A percentile compares a stretch with the other conserved stretches of the same genome.
Evolutionary conservation across 495 filamentous ascomycete genomes (phyloP).

Genomic region (Trichocladium antarcticum): DNA sequence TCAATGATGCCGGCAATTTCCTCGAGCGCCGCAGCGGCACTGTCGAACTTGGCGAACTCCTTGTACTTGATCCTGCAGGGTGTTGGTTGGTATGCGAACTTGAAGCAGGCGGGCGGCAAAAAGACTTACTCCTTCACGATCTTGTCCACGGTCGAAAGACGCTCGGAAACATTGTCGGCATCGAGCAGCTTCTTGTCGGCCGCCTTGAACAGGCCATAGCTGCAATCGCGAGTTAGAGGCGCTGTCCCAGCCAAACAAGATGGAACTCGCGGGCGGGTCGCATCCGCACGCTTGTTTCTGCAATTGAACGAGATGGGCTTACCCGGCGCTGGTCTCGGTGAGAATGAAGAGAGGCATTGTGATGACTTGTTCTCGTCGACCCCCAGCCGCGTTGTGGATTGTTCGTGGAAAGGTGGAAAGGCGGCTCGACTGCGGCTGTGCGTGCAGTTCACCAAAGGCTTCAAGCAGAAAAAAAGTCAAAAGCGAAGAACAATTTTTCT

Average conservation of each 20-base stretch:
- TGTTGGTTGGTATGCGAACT: slow-evolving; percentile 10
- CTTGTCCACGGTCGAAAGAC: slow-evolving; percentile 71
- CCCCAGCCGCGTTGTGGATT: slow-evolving; percentile 20
- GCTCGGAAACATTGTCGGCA: slow-evolving; percentile 60
- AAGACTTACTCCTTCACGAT: slow-evolving; percentile 75
- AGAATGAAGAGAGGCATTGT: slow-evolving; percentile 71
- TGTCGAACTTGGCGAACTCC: slow-evolving; percentile 94
- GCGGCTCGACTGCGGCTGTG: slow-evolving; percentile 23
- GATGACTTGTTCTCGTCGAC: slow-evolving; percentile 8
- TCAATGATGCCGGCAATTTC: slow-evolving; percentile 81
- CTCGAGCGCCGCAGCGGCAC: slow-evolving; percentile 71
- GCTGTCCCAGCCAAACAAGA: neutral
- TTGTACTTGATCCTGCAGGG: slow-evolving; percentile 74
- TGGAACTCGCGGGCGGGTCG: neutral
- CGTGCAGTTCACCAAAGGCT: slow-evolving; percentile 18
- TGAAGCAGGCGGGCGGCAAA: neutral
- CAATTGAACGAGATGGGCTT: slow-evolving; percentile 23
- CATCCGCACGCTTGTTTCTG: neutral
- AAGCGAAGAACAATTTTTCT: slow-evolving; percentile 26
- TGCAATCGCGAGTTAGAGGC: slow-evolving; percentile 16
- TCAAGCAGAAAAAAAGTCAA: slow-evolving; percentile 23
- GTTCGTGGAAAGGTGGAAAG: slow-evolving; percentile 19
- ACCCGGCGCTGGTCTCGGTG: slow-evolving; percentile 86
- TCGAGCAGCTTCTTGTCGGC: slow-evolving; percentile 96
- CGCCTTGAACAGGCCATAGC: slow-evolving; percentile 92